These are phyloP conservation scores for Pythium plurisporium DNA, from an alignment of 352 stramenopile species.

Conservation along the genomic window DNA sequence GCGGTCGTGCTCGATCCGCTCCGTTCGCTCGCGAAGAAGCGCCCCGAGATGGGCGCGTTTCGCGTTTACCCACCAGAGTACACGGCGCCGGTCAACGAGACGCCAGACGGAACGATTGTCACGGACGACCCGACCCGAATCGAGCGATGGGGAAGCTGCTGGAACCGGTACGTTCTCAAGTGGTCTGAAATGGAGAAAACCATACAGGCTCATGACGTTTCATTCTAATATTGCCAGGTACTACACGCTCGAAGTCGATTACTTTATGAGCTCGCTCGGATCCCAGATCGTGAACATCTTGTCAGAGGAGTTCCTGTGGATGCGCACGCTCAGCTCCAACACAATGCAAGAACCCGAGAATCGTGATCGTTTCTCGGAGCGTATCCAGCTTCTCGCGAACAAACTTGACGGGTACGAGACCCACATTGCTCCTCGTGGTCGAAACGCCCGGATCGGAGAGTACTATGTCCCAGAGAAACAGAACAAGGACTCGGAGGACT, in stretches of 20 bases:
- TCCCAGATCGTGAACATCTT: slow-evolving; percentile 91
- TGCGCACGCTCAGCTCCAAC: slow-evolving; percentile 87
- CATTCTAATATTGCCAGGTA: slow-evolving; percentile 50
- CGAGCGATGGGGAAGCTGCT: slow-evolving; percentile 96
- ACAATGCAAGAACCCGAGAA: slow-evolving; percentile 89
- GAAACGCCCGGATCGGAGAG: slow-evolving; percentile 71
- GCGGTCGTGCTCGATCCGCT: slow-evolving; percentile 98
- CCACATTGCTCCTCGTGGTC: slow-evolving; percentile 49
- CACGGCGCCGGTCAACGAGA: slow-evolving; percentile 90
- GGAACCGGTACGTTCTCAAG: slow-evolving; percentile 88
- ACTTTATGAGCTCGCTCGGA: slow-evolving; percentile 94
- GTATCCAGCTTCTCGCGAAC: slow-evolving; percentile 80
- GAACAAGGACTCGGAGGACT: slow-evolving; percentile 71
- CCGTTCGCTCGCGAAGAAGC: slow-evolving; percentile 90
- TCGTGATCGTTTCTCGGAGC: slow-evolving; percentile 86
- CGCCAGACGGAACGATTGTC: slow-evolving; percentile 93
- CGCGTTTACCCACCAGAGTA: slow-evolving; percentile 97
- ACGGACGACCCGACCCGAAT: slow-evolving; percentile 90
- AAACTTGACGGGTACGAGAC: slow-evolving; percentile 79
- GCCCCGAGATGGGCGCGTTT: slow-evolving; percentile 96
- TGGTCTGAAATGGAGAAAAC: too few species aligned
- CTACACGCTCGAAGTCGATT: slow-evolving; percentile 94
- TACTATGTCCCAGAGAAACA: slow-evolving; percentile 87
- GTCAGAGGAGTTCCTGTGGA: slow-evolving; percentile 93
- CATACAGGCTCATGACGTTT: too few species aligned